Percentiles rank a stretch among this genome's conserved stretches.
phyloP scores from a whole-genome alignment of 306 rosid genomes.

The Dalbergia cochinchinensis region DNA sequence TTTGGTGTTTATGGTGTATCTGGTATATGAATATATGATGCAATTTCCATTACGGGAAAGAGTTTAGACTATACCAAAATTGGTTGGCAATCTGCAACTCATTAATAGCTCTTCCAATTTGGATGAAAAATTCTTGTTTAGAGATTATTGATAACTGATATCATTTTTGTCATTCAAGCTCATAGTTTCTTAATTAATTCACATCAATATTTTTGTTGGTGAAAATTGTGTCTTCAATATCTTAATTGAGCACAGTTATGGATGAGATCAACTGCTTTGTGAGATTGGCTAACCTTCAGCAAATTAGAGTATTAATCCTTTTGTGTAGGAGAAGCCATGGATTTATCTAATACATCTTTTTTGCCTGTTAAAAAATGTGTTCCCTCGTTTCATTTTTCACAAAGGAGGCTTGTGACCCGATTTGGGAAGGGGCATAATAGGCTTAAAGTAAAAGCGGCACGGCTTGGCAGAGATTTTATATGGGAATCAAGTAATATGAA shows the following conservation, averaged over 20 bases:
- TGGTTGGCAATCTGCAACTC: conserved; percentile 19
- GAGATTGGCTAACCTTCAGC: background rate
- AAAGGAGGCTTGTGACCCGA: conserved; percentile 13
- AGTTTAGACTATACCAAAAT: conserved; percentile 16
- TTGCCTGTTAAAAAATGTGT: background rate
- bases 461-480: background rate
- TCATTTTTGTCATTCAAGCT: conserved; percentile 19
- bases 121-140: conserved; percentile 13
- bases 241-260: background rate
- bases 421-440: background rate
- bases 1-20: conserved; percentile 30
- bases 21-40: conserved; percentile 36
- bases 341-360: background rate
- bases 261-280: background rate
- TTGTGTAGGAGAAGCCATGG: background rate
- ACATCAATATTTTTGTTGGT: background rate
- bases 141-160: background rate
- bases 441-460: background rate
- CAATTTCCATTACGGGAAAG: background rate
- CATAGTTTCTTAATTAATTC: background rate
- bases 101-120: conserved; percentile 4
- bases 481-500: background rate
- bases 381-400: background rate
- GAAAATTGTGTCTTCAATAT: background rate
- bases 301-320: background rate